phyloP scores from a whole-genome alignment of 495 filamentous ascomycete genomes.

The Xylaria palmicola region DNA sequence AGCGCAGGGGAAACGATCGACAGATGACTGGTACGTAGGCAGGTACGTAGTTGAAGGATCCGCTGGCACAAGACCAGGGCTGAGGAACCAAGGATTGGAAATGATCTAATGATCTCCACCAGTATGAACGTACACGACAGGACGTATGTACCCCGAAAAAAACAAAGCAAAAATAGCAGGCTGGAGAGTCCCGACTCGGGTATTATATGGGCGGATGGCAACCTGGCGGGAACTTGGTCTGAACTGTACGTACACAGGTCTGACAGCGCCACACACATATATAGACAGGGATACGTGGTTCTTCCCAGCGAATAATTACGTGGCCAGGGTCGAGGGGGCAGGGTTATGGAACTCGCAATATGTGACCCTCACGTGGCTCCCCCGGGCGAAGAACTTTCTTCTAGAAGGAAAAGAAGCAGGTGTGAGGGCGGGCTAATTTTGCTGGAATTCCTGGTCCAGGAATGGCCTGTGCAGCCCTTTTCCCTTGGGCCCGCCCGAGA shows the following conservation, averaged over 20 bases:
- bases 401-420: conserved; percentile 18
- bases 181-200: neutral
- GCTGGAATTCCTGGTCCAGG: neutral
- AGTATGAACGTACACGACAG: conserved; percentile 2
- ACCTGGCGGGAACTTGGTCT: neutral
- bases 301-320: neutral
- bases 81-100: conserved; percentile 3
- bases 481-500: too few species aligned
- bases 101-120: conserved; percentile 11
- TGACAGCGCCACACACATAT: conserved; percentile 1
- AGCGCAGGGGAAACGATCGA: conserved; percentile 8
- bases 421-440: conserved; percentile 7
- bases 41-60: too few species aligned
- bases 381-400: conserved; percentile 23
- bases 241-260: neutral
- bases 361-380: conserved; percentile 29
- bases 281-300: conserved; percentile 6
- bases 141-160: neutral
- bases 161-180: conserved; percentile 12
- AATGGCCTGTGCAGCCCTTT: neutral
- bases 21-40: conserved; percentile 15
- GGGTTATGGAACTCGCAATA: conserved; percentile 17
- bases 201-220: neutral
- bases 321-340: conserved; percentile 24
- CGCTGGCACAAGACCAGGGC: neutral